phyloP scores from a whole-genome alignment of 148 eudicot genomes.

The Amaranthus palmeri region DNA sequence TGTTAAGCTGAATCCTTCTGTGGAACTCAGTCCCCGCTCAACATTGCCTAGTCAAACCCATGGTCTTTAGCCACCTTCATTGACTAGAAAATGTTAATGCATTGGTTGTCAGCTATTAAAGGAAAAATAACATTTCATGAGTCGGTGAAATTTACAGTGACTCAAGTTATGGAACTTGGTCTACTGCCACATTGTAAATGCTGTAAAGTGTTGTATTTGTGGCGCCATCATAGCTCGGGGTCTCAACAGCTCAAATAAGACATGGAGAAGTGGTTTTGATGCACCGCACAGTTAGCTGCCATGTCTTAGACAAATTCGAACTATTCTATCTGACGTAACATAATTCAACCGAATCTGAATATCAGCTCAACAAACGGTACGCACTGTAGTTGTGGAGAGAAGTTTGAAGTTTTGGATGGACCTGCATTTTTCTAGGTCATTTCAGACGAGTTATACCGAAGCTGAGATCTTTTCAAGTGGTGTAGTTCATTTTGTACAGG shows the following conservation, averaged over 20 bases:
- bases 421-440: slow-evolving; percentile 30
- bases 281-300: slow-evolving; percentile 1
- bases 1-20: slow-evolving; percentile 24
- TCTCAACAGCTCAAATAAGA: slow-evolving; percentile 14
- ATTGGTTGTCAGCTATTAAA: not conserved
- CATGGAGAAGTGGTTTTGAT: slow-evolving; percentile 2
- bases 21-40: slow-evolving; percentile 55
- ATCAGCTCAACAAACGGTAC: slow-evolving; percentile 8
- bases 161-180: not conserved
- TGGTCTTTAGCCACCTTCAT: slow-evolving; percentile 16
- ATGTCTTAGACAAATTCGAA: slow-evolving; percentile 20
- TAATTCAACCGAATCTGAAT: not conserved
- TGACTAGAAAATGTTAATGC: not conserved
- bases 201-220: slow-evolving; percentile 1
- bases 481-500: slow-evolving; percentile 24
- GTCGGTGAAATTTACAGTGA: not conserved
- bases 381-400: slow-evolving; percentile 13
- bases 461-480: slow-evolving; percentile 14
- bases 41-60: slow-evolving; percentile 34
- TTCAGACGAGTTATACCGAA: slow-evolving; percentile 6
- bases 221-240: slow-evolving; percentile 17
- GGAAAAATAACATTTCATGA: not conserved
- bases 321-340: slow-evolving; percentile 11
- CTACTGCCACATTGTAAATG: not conserved
- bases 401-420: slow-evolving; percentile 24